phyloP scores from a whole-genome alignment of 495 filamentous ascomycete genomes.

The Platismatia glauca region DNA sequence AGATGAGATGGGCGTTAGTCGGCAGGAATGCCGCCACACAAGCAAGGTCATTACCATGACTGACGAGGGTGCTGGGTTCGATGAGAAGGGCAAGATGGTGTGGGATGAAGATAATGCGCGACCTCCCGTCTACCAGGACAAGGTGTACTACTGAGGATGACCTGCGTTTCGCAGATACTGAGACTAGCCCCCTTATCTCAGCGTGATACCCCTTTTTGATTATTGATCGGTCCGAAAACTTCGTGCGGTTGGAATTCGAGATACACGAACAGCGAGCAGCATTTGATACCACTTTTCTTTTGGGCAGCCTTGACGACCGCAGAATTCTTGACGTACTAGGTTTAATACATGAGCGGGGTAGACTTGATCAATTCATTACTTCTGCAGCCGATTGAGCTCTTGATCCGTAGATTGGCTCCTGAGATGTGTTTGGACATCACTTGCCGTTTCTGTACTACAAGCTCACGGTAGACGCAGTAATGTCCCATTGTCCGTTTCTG shows the following conservation, averaged over 20 bases:
- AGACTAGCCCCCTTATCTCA: not conserved
- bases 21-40: constrained; percentile 67
- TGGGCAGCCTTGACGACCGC: not conserved
- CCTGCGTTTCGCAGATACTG: not conserved
- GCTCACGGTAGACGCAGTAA: too few species aligned
- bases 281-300: constrained; percentile 7
- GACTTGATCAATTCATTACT: not conserved
- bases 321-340: not conserved
- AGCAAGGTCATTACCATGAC: constrained; percentile 66
- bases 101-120: constrained; percentile 65
- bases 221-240: not conserved
- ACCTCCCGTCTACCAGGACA: constrained; percentile 74
- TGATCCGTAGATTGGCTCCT: not conserved
- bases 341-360: constrained; percentile 3
- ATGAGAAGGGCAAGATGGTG: constrained; percentile 67
- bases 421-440: not conserved
- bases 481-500: not conserved
- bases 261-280: not conserved
- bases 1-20: constrained; percentile 65
- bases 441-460: not conserved
- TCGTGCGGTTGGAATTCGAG: not conserved
- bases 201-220: constrained; percentile 8
- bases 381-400: not conserved
- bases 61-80: constrained; percentile 72
- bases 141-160: constrained; percentile 40